Evolutionary conservation across 352 stramenopile genomes (phyloP), one percentile per base, ranked within the genome.

Genomic region (Phytophthora agathidicida): DNA sequence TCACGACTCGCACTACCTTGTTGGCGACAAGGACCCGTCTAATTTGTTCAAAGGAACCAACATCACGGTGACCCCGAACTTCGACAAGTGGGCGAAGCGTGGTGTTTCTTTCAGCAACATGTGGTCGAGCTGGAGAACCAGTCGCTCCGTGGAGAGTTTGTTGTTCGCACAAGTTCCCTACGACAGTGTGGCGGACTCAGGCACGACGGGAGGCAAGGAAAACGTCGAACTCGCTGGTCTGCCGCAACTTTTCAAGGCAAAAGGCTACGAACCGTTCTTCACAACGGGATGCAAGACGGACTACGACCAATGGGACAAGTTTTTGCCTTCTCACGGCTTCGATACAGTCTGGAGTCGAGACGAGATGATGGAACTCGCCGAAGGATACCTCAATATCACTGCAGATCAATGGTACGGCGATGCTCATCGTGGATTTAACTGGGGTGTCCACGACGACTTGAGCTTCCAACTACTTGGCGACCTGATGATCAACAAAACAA

Each of bases 101-200:
- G 74, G 74, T 14, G 55, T 89, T 11, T 74, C 73, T 0, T 75
- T 89, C 36, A 53, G 47, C 9, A 88, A 86, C 28, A 64, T 86
- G 33, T 89, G 79, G 76, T 89, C 79, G 8, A 86, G 74, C 37
- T 86, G 68, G 65, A 46, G 65, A 10, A 86, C 79, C 13, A 89
- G 76, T 64, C 73, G 79, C 2, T 85, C 79, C 0, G 27, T 89
- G 0, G 76, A 86, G 46, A 84, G 73, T 35, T 71, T 85, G 26
- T 32, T 85, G 19, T 89, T 75, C 44, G 79, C 57, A 0, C 76
- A 89, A 39, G 31, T 88, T 7, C 62, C 75, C 5, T 81, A 76
- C 36, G 68, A 86, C 27, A 71, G 59, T 27, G 50, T 76, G 13
- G 35, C 54, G 0, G 49, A 83, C 38, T 71, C 71, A 0, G 78